Evolutionary conservation across 768 basidiomycete genomes (phyloP), one percentile per base, ranked within the genome.

Genomic region (Lactarius indigo): DNA sequence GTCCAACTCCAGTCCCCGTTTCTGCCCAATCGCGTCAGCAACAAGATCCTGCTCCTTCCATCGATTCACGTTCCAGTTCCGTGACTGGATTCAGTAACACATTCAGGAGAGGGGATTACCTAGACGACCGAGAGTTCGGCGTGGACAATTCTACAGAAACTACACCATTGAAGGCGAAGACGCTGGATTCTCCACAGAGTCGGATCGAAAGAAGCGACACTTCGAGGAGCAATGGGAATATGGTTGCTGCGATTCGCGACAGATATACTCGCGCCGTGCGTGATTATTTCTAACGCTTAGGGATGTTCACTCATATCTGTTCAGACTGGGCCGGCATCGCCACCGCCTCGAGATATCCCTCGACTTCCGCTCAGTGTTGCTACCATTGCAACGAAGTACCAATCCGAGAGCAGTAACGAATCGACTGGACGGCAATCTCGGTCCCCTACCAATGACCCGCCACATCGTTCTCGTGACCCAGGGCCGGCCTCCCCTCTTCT

Each of bases 181-280:
- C 66, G 54, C 18, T 69, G 56, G 50, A 68, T 61, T 26, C 47
- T 10, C 17, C 59, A 39, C 61, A 63, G n/a, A 39, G 37, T 23
- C 50, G 60, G 30, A 70, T 85, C 4, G 84, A 87, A 59, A 80
- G 84, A 66, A 79, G 75, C 26, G 85, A 87, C 55, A 84, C 85
- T 2, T 81, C 80, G 7, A 80, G 75, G 47, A 87, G 84, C 68
- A 82, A 72, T 57, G 83, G 83, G 15, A 86, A 84, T 70, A 76
- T 88, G 30, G 90, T 92, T 55, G 87, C 90, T 52, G 84, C 85
- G 2, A 85, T 93, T 81, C 82, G 87, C 54, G 83, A 82, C 72
- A 84, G 83, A 59, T 91, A 89, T 69, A 80, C 84, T 26, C 81
- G 77, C 50, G 79, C 75, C 63, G 90, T 90, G 70, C 54, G 87